Evolutionary conservation across 2,329 filamentous ascomycete species (phyloP), one percentile per base, ranked within the genome.

Genomic region (Fusarium luffae): DNA sequence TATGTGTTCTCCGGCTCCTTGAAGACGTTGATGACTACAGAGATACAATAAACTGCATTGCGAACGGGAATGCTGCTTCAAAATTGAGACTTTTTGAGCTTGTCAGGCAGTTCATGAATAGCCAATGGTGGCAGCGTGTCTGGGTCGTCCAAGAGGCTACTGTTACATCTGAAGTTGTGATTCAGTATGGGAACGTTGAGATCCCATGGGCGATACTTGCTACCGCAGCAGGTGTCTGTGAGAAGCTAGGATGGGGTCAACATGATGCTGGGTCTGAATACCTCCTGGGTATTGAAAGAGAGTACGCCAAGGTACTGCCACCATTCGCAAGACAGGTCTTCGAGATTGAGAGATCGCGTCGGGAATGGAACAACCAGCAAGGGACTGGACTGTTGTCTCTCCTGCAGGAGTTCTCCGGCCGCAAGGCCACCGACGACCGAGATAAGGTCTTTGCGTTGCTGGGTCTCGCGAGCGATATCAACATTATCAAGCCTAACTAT

Each of bases 141-240:
- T 37, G 34, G 34, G 34, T 37, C 0, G 10, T 37, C 12, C 34
- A 37, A n/a, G 34, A 37, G 3, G 1, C 3, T 3, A n/a, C 34
- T 2, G 34, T 37, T 1, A 2, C 34, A n/a, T n/a, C 18, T 0
- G 10, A n/a, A 11, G 34, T 37, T 1, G 10, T 37, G 3, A n/a
- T 37, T n/a, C 34, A 37, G 18, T 37, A 37, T 37, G 34, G 34
- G 1, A 37, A 37, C 3, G 34, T 37, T 5, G 2, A 1, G 0
- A n/a, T 37, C 10, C 18, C 34, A 3, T 37, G 18, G 34, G 0
- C 34, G 1, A n/a, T 37, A 1, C 9, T 37, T 4, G 16, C 10
- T 1, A 11, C 1, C 3, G 3, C 34, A 6, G 34, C 34, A 11
- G 1, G 5, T 1, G 18, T 10, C 5, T 37, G 34, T n/a, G 34